Percentiles rank a stretch among this genome's conserved stretches.
phyloP scores from a whole-genome alignment of 1,139 yeast genomes.

The Wickerhamomyces sp. region DNA sequence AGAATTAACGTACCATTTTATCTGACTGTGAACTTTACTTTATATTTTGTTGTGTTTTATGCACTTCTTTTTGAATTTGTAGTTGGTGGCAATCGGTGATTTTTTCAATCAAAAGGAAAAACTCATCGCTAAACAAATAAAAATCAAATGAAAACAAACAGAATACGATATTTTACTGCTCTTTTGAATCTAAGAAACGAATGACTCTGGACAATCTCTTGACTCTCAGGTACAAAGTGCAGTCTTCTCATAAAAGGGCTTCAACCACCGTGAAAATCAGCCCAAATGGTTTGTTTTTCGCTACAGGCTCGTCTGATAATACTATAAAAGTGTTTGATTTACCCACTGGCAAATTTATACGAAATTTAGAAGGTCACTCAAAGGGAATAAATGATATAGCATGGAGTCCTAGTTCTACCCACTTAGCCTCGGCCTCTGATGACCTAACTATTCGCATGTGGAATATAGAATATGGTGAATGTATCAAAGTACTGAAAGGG shows the following conservation, averaged over 20 bases:
- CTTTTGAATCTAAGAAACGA: neutral
- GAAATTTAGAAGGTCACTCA: slow-evolving; percentile 54
- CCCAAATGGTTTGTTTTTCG: slow-evolving; percentile 61
- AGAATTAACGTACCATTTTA: slow-evolving; percentile 1
- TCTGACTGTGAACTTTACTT: neutral
- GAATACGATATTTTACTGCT: neutral
- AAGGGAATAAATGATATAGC: slow-evolving; percentile 66
- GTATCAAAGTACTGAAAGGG: slow-evolving; percentile 60
- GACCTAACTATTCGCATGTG: slow-evolving; percentile 79
- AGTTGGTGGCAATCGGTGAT: slow-evolving; percentile 1
- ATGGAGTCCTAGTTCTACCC: slow-evolving; percentile 74
- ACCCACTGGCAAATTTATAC: slow-evolving; percentile 28
- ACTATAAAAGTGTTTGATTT: slow-evolving; percentile 41
- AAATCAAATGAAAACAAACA: neutral
- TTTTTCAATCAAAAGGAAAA: neutral
- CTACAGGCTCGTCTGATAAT: slow-evolving; percentile 47
- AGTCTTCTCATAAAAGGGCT: slow-evolving; percentile 7
- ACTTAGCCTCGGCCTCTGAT: slow-evolving; percentile 82
- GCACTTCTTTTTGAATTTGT: neutral
- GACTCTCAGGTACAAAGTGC: slow-evolving; percentile 9
- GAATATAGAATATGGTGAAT: slow-evolving; percentile 48
- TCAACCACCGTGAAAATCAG: slow-evolving; percentile 53
- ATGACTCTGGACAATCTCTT: neutral
- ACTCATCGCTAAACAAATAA: neutral
- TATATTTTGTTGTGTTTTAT: neutral